Conservation (phyloP, 2,329 filamentous ascomycete genomes). For the Pyrenophora graminea region DNA sequence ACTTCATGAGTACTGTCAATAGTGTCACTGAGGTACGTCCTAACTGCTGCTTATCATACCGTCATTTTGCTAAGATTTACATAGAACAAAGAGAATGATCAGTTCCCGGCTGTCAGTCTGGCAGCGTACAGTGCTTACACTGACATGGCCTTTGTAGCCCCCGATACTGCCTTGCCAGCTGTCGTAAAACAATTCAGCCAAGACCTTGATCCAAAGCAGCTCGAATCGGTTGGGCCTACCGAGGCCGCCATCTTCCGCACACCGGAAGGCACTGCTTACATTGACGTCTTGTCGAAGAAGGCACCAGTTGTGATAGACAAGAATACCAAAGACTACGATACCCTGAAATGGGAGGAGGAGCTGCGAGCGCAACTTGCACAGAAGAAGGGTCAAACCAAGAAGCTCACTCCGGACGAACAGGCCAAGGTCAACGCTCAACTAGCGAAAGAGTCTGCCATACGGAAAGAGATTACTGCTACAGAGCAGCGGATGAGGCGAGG, state of each 20-base stretch:
- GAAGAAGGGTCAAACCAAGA: constrained; percentile 90
- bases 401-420: constrained; percentile 85
- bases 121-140: constrained; percentile 85
- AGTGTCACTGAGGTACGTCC: constrained; percentile 58
- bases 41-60: constrained; percentile 16
- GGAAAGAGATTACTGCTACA: constrained; percentile 69
- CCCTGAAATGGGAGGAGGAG: constrained; percentile 95
- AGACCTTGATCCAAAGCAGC: constrained; percentile 72
- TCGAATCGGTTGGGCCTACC: constrained; percentile 76
- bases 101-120: constrained; percentile 55
- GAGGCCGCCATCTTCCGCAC: constrained; percentile 94
- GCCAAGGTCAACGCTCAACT: constrained; percentile 90
- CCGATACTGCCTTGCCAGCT: constrained; percentile 75
- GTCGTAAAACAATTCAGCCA: constrained; percentile 73
- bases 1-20: constrained; percentile 71
- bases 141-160: constrained; percentile 91
- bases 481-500: constrained; percentile 77
- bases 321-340: constrained; percentile 93
- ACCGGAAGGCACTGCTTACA: constrained; percentile 81
- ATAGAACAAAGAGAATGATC: constrained; percentile 29
- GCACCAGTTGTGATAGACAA: constrained; percentile 75
- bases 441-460: constrained; percentile 80
- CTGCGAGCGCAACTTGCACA: constrained; percentile 82
- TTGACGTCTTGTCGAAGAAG: constrained; percentile 90
- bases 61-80: constrained; percentile 1